These are phyloP conservation scores for Hypholoma sublateritium DNA, from an alignment of 768 basidiomycete genomes.

Conservation along the genomic window DNA sequence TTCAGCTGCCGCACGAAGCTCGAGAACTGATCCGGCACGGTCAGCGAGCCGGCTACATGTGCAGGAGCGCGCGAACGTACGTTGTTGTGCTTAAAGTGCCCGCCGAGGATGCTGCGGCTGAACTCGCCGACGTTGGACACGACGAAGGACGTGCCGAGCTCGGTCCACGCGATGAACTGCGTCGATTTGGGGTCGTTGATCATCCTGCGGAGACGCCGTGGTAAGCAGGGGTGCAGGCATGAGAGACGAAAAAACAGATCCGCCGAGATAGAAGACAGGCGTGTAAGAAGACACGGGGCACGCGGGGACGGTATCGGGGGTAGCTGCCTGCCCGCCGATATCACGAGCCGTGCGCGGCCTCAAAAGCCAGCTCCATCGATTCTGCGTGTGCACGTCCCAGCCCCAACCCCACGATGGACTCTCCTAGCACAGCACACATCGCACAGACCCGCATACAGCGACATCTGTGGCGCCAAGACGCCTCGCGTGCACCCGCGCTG, in stretches of 20 bases:
- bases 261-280: conserved; percentile 5
- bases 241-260: not conserved
- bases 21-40: conserved; percentile 61
- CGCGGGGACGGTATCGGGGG: too few species aligned
- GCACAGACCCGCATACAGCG: too few species aligned
- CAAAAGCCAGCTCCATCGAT: too few species aligned
- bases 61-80: conserved; percentile 38
- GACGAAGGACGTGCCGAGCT: conserved; percentile 80
- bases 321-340: too few species aligned
- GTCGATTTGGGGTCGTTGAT: conserved; percentile 81
- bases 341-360: too few species aligned
- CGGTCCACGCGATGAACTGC: conserved; percentile 82
- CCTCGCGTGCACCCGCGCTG: too few species aligned
- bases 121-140: conserved; percentile 87
- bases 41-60: conserved; percentile 9
- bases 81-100: conserved; percentile 91
- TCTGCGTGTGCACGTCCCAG: too few species aligned
- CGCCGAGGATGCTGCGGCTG: conserved; percentile 78
- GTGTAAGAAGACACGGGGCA: conserved; percentile 9
- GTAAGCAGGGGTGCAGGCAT: too few species aligned
- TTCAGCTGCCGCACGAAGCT: conserved; percentile 94
- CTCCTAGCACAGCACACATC: too few species aligned
- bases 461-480: too few species aligned
- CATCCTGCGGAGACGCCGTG: conserved; percentile 52
- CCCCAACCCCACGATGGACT: too few species aligned